phyloP scores from a whole-genome alignment of 306 rosid species.

The Hippophae gyantsensis region DNA sequence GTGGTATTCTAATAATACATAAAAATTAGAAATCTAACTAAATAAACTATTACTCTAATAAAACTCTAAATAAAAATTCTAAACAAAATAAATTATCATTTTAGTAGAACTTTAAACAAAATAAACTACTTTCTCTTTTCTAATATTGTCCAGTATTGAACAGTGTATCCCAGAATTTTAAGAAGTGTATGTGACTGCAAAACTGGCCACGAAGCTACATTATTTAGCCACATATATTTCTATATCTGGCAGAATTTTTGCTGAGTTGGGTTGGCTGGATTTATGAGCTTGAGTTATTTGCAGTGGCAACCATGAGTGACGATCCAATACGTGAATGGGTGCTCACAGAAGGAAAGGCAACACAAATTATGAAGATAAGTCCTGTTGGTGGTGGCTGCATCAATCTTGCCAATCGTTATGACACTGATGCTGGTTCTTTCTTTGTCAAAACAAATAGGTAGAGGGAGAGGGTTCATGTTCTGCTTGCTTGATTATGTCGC shows the following conservation, averaged over 20 bases:
- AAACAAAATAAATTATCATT: no score
- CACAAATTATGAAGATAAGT: slow-evolving; percentile 57
- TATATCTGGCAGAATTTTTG: neutral
- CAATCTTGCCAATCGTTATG: slow-evolving; percentile 67
- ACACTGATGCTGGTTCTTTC: slow-evolving; percentile 72
- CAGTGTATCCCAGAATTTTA: neutral
- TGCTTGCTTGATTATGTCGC: neutral
- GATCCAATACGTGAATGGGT: slow-evolving; percentile 92
- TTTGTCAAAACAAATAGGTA: slow-evolving; percentile 97
- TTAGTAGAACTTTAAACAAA: no score
- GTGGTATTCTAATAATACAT: no score
- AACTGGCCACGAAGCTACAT: neutral
- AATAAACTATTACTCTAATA: no score
- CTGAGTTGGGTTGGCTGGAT: slow-evolving; percentile 7
- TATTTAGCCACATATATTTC: slow-evolving; percentile 2
- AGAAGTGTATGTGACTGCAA: neutral
- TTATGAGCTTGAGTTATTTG: slow-evolving; percentile 14
- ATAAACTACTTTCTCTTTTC: no score
- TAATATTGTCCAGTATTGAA: no score
- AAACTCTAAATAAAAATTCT: no score
- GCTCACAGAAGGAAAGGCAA: slow-evolving; percentile 73
- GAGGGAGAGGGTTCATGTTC: slow-evolving; percentile 5
- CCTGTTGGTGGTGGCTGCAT: slow-evolving; percentile 95
- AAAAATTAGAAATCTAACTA: no score
- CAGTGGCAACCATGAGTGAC: slow-evolving; percentile 60